Evolutionary conservation across 2,329 filamentous ascomycete species (phyloP).

Genomic region (Simplicillium sp.): DNA sequence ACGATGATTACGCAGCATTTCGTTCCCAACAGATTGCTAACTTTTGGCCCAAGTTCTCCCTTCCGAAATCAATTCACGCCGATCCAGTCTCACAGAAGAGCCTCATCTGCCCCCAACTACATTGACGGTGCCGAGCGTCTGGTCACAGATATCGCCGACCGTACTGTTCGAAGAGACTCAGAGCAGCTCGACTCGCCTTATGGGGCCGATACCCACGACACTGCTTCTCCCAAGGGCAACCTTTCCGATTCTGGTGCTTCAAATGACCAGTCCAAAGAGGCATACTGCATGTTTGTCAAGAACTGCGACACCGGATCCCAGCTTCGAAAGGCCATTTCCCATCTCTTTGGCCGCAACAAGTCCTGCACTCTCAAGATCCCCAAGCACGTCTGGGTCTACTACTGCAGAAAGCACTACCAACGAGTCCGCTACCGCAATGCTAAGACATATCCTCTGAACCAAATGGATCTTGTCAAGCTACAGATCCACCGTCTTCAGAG

Average conservation of each 20-base stretch:
- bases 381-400: constrained; percentile 60
- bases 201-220: too few relatives aligned
- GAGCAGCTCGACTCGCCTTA: too few relatives aligned
- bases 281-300: constrained; percentile 43
- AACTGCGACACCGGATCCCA: constrained; percentile 51
- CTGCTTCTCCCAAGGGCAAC: not conserved
- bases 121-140: too few relatives aligned
- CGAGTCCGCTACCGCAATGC: constrained; percentile 60
- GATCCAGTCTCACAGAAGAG: too few relatives aligned
- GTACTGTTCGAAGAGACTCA: too few relatives aligned
- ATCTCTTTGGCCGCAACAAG: constrained; percentile 80
- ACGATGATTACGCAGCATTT: too few relatives aligned
- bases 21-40: too few relatives aligned
- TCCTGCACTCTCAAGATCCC: constrained; percentile 63
- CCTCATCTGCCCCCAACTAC: too few relatives aligned
- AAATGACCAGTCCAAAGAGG: constrained; percentile 12
- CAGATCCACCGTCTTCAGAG: constrained; percentile 53
- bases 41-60: too few relatives aligned
- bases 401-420: constrained; percentile 78
- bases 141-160: too few relatives aligned
- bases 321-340: constrained; percentile 66
- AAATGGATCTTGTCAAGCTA: constrained; percentile 53
- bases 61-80: too few relatives aligned
- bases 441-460: constrained; percentile 48
- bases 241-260: constrained; percentile 8